These are phyloP conservation scores for Cicer chorassanicum DNA, from an alignment of 306 rosid species.

Conservation along the genomic window DNA sequence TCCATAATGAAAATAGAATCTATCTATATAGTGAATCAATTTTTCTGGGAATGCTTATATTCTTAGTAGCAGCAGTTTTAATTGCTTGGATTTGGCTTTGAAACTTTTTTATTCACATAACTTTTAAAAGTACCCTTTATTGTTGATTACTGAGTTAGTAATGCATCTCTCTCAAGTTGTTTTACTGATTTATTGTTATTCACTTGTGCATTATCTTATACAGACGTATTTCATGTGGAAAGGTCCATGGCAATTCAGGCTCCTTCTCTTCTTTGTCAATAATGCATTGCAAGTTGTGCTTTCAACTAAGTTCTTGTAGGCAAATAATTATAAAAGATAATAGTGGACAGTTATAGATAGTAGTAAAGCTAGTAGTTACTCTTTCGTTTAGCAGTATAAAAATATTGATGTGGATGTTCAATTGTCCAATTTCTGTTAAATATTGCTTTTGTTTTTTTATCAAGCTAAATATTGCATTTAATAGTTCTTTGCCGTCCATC, in stretches of 20 bases:
- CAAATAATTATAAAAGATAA: conserved; percentile 18
- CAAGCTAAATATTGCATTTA: background rate
- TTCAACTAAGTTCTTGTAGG: conserved; percentile 30
- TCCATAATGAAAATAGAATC: background rate
- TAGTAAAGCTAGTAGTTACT: background rate
- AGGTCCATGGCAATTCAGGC: conserved; percentile 22
- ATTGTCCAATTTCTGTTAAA: background rate
- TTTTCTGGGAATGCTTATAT: background rate
- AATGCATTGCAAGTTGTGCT: conserved; percentile 29
- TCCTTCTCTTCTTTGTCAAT: conserved; percentile 33
- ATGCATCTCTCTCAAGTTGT: conserved; percentile 1
- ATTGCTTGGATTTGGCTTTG: background rate
- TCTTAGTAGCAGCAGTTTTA: background rate
- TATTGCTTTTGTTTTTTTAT: no score
- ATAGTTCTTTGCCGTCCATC: background rate
- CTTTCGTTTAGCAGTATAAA: conserved; percentile 1
- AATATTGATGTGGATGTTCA: background rate
- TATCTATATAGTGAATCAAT: background rate
- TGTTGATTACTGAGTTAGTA: conserved; percentile 22
- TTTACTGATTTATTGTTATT: background rate
- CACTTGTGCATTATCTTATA: conserved; percentile 15
- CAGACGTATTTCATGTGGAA: conserved; percentile 34
- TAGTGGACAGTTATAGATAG: background rate
- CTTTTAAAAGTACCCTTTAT: background rate
- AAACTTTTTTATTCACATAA: background rate